Percentiles rank a stretch among this genome's conserved stretches.
phyloP scores from a whole-genome alignment of 106 monocot species.

The Hemerocallis citrina region DNA sequence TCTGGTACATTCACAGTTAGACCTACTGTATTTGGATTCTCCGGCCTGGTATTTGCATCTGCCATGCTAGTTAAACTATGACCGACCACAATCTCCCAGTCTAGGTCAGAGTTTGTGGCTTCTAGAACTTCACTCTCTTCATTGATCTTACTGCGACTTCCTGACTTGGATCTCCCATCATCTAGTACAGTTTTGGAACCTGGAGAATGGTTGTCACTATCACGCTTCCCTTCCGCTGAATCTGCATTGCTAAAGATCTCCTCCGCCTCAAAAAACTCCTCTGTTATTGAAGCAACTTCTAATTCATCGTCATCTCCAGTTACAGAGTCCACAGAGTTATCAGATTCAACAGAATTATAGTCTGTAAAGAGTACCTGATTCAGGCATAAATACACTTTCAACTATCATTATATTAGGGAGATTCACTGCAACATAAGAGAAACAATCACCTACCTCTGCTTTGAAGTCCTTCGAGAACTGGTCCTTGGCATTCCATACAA shows the following conservation, averaged over 20 bases:
- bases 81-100: constrained; percentile 2
- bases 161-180: constrained; percentile 17
- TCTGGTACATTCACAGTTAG: not conserved
- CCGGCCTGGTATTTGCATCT: not conserved
- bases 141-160: constrained; percentile 12
- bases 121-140: constrained; percentile 16
- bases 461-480: constrained; percentile 76
- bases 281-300: constrained; percentile 49
- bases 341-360: constrained; percentile 37
- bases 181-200: constrained; percentile 7
- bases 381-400: constrained; percentile 29
- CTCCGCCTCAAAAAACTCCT: constrained; percentile 55
- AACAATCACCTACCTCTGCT: constrained; percentile 61
- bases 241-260: constrained; percentile 73
- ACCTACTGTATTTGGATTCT: not conserved
- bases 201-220: constrained; percentile 29
- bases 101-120: constrained; percentile 10
- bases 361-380: constrained; percentile 89
- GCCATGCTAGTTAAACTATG: not conserved
- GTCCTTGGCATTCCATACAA: constrained; percentile 66
- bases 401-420: constrained; percentile 11
- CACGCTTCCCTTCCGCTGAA: constrained; percentile 38
- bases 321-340: constrained; percentile 18
- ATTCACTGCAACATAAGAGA: constrained; percentile 5
- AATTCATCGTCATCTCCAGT: constrained; percentile 41